Conservation (phyloP, 352 stramenopile genomes). For the Globisporangium lucens region DNA sequence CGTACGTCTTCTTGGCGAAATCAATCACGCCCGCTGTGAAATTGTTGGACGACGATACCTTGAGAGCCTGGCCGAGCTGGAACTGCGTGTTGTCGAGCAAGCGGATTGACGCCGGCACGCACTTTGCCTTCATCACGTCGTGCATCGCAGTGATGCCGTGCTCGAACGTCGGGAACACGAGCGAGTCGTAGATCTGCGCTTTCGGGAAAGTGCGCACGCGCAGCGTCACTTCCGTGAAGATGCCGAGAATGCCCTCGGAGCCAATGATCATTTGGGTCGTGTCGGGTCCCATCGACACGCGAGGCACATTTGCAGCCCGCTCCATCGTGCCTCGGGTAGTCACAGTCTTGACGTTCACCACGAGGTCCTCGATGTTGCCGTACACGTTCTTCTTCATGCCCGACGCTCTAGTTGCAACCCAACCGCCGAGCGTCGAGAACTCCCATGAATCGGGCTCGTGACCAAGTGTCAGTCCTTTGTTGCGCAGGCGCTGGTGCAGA, state of each 20-base stretch:
- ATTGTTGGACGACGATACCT: conserved; percentile 46
- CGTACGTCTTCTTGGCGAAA: conserved; percentile 83
- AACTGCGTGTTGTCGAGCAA: conserved; percentile 96
- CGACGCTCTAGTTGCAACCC: conserved; percentile 90
- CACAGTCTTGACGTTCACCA: conserved; percentile 79
- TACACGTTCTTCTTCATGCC: conserved; percentile 95
- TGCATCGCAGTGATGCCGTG: conserved; percentile 78
- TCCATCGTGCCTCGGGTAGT: conserved; percentile 64
- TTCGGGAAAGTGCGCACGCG: conserved; percentile 84
- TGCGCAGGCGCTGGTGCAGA: conserved; percentile 82
- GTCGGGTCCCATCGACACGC: conserved; percentile 89
- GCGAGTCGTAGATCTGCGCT: conserved; percentile 86
- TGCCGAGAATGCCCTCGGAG: conserved; percentile 93
- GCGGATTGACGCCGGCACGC: conserved; percentile 84
- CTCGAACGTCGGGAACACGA: conserved; percentile 86
- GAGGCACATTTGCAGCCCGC: conserved; percentile 46
- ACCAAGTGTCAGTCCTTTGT: conserved; percentile 88
- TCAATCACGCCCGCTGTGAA: conserved; percentile 55
- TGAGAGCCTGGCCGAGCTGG: conserved; percentile 90
- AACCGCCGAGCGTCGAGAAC: conserved; percentile 92
- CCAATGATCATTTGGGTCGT: conserved; percentile 84
- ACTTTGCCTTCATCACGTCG: conserved; percentile 65
- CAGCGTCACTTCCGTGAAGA: conserved; percentile 93
- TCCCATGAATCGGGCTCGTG: conserved; percentile 93
- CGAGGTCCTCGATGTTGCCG: conserved; percentile 94